Percentiles rank a stretch among this genome's conserved stretches.
Conservation (phyloP, 306 rosid species). For the Citrullus colocynthis region DNA sequence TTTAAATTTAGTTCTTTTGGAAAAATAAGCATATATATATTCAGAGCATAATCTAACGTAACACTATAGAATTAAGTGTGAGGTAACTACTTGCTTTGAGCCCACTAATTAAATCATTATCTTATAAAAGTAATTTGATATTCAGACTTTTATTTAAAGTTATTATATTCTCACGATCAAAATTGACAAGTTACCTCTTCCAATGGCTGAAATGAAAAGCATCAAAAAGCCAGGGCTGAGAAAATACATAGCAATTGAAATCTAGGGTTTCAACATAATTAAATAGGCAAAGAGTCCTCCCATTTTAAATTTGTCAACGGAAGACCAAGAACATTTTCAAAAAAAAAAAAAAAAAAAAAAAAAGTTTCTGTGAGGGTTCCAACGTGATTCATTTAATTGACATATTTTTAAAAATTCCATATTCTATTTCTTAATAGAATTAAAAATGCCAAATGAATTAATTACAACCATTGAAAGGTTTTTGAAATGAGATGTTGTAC, state of each 20-base stretch:
- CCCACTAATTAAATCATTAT: neutral
- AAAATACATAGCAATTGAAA: neutral
- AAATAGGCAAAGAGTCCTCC: neutral
- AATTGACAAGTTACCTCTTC: conserved; percentile 1
- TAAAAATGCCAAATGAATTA: neutral
- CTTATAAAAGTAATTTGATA: neutral
- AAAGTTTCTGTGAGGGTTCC: neutral
- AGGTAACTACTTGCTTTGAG: neutral
- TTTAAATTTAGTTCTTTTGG: neutral
- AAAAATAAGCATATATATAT: neutral
- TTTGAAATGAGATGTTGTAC: neutral
- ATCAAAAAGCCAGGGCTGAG: neutral
- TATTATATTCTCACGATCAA: neutral
- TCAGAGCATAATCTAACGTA: neutral
- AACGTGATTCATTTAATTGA: neutral
- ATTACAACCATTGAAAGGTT: neutral
- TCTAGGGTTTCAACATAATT: neutral
- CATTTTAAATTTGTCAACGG: neutral
- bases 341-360: too few relatives aligned
- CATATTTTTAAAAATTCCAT: neutral
- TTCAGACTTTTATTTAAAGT: neutral
- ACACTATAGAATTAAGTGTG: neutral
- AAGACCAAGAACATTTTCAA: neutral
- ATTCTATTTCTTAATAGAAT: neutral
- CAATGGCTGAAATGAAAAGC: neutral